Evolutionary conservation across 768 basidiomycete species (phyloP), one percentile per base, ranked within the genome.

Genomic region (Myochromella boudieri): DNA sequence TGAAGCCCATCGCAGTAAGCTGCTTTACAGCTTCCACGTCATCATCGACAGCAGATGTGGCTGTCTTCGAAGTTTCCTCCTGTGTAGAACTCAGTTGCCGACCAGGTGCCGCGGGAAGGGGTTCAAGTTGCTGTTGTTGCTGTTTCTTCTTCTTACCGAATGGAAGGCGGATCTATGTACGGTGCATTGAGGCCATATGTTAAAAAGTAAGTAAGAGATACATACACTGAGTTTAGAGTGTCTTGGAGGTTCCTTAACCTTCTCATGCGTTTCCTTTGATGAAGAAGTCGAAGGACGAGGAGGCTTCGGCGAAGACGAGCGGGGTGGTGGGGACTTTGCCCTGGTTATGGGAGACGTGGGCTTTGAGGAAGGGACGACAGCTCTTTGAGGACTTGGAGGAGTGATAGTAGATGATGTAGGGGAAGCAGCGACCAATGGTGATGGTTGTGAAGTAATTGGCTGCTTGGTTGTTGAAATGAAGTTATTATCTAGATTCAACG

Each of bases 1-100:
- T 84, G 72, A 98, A 97, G 20, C 95, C 95, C 94, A 97, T 97
- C 15, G 77, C 78, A 37, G 82, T 83, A 31, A 98, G 70, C 60
- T 87, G 84, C 59, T 84, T 88, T 17, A 94, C 87, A 1, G 84
- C 70, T 51, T 84, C 82, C 10, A 84, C 81, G 48, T 93, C 88
- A 52, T 87, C 87, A 22, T 82, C 84, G 10, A 73, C 71, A 10
- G 77, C 76, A 1, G 85, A 80, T 2, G 83, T 77, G 8, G 55
- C 51, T 3, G 58, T 64, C 29, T 74, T 60, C 24, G 61, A 51
- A 1, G 68, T 62, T 52, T 80, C 76, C 49, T 80, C 78, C 21
- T 68, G 63, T 18, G 78, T 74, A 33, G 74, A 67, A 5, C 69
- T 64, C 3, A 75, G 68, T 22, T 64, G 64, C 46, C 60, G 71